Percentiles rank a stretch among this genome's conserved stretches.
phyloP scores from a whole-genome alignment of 1,139 yeast genomes.

The Pichia sp. region DNA sequence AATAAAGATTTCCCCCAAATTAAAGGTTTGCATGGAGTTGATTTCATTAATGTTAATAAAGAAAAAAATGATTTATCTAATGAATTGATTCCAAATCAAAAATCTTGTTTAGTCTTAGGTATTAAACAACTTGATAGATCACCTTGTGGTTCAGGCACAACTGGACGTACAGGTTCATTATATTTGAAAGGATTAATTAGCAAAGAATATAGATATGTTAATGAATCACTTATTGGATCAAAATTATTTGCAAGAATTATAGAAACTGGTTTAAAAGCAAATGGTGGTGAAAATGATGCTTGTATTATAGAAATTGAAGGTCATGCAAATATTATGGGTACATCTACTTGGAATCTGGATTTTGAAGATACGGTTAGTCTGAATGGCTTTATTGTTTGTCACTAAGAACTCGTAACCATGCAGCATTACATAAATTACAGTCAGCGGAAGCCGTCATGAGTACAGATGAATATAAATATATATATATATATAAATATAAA shows the following conservation, averaged over 20 bases:
- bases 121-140: conserved; percentile 26
- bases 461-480: too few relatives aligned
- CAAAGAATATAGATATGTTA: conserved; percentile 12
- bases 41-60: conserved; percentile 12
- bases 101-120: conserved; percentile 22
- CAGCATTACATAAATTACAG: not conserved
- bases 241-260: conserved; percentile 18
- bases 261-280: conserved; percentile 17
- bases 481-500: too few relatives aligned
- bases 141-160: conserved; percentile 28
- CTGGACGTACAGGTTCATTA: conserved; percentile 24
- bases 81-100: conserved; percentile 15
- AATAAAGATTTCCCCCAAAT: conserved; percentile 25
- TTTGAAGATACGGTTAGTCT: conserved; percentile 19
- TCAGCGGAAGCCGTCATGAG: too few relatives aligned
- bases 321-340: conserved; percentile 21
- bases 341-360: conserved; percentile 23
- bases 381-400: conserved; percentile 18
- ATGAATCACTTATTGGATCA: conserved; percentile 26
- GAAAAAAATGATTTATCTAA: conserved; percentile 11
- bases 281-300: conserved; percentile 19
- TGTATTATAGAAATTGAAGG: conserved; percentile 24
- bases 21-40: conserved; percentile 21
- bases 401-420: not conserved
- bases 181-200: conserved; percentile 16